Conservation (phyloP, 257 asterid genomes). For the Penstemon barbatus region DNA sequence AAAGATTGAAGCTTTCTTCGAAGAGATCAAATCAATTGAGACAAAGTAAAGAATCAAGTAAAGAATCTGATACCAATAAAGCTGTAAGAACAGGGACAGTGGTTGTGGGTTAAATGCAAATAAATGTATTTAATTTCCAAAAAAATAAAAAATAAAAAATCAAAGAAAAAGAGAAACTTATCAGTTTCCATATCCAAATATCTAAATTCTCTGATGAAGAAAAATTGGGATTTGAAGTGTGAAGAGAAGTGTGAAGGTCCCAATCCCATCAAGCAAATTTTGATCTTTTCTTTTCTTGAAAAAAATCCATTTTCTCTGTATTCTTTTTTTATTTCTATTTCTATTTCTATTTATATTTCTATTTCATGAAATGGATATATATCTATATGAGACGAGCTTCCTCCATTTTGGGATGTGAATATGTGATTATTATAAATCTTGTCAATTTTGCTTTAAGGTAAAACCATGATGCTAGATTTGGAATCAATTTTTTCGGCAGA, state of each 20-base stretch:
- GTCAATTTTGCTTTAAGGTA: no score
- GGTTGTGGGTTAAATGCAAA: slow-evolving; percentile 56
- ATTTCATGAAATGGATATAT: slow-evolving; percentile 22
- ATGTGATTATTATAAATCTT: no score
- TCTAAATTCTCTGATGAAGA: neutral
- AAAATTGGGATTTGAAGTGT: slow-evolving; percentile 30
- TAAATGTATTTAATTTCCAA: neutral
- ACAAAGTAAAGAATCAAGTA: slow-evolving; percentile 41
- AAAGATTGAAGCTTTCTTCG: slow-evolving; percentile 53
- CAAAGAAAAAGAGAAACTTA: no score
- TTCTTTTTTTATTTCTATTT: neutral
- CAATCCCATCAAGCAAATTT: slow-evolving; percentile 44
- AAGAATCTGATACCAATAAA: slow-evolving; percentile 57
- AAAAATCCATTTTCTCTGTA: neutral
- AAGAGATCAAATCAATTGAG: slow-evolving; percentile 50
- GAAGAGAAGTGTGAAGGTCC: slow-evolving; percentile 6
- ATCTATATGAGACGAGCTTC: slow-evolving; percentile 20
- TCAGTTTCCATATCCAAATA: slow-evolving; percentile 5
- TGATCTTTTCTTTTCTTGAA: slow-evolving; percentile 24
- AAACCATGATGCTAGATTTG: no score
- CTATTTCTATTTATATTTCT: neutral
- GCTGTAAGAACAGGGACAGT: slow-evolving; percentile 64
- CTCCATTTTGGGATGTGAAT: no score
- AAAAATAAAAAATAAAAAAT: neutral
- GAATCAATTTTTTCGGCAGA: no score